A percentile compares a stretch with the other conserved stretches of the same genome.
phyloP scores from a whole-genome alignment of 352 stramenopile genomes.

The Phytophthora podocarpi region DNA sequence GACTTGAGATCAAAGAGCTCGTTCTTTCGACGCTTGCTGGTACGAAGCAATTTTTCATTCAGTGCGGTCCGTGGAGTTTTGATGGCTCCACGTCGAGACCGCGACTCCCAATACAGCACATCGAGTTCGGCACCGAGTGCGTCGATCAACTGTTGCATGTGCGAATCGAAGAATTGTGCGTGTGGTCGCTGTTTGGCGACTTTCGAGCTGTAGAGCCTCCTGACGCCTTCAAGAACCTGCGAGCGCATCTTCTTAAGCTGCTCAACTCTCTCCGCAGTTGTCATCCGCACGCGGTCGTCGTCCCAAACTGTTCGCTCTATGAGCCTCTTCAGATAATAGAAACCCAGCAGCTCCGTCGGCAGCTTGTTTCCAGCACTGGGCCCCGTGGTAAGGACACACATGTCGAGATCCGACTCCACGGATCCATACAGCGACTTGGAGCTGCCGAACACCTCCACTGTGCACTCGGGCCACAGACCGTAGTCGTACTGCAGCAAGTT shows the following conservation, averaged over 20 bases:
- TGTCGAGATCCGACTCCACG: slow-evolving; percentile 61
- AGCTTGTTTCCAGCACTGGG: background rate
- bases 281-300: background rate
- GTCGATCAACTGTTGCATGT: slow-evolving; percentile 24
- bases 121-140: slow-evolving; percentile 20
- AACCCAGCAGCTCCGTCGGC: slow-evolving; percentile 22
- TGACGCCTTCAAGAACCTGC: slow-evolving; percentile 10
- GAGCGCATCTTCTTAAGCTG: slow-evolving; percentile 30
- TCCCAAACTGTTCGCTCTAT: slow-evolving; percentile 26
- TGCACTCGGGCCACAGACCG: slow-evolving; percentile 35
- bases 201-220: too few species aligned
- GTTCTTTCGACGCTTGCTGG: slow-evolving; percentile 38
- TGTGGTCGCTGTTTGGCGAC: slow-evolving; percentile 19
- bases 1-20: slow-evolving; percentile 44
- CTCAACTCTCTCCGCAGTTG: slow-evolving; percentile 25
- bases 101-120: background rate
- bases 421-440: slow-evolving; percentile 72
- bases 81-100: background rate
- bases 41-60: slow-evolving; percentile 28
- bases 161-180: slow-evolving; percentile 36
- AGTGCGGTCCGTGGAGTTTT: slow-evolving; percentile 5
- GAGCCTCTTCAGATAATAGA: slow-evolving; percentile 43
- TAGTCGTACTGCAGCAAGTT: slow-evolving; percentile 25
- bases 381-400: slow-evolving; percentile 43
- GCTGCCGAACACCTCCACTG: slow-evolving; percentile 64